These are phyloP conservation scores for Entoloma clypeatum DNA, from an alignment of 1,284 basidiomycete species.

Conservation along the genomic window DNA sequence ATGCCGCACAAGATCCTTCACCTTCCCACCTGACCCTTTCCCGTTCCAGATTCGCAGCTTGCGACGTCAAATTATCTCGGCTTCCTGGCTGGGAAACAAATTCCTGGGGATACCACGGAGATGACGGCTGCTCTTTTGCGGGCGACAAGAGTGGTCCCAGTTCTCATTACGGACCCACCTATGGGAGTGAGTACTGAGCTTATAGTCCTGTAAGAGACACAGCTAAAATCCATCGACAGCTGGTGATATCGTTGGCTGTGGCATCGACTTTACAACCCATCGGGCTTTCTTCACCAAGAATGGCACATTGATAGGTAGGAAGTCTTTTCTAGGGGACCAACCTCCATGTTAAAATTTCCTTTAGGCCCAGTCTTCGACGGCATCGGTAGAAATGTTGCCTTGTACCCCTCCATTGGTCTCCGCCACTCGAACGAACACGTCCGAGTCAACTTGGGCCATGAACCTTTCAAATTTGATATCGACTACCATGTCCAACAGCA, in stretches of 20 bases:
- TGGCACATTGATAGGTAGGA: slow-evolving; percentile 69
- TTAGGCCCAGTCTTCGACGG: slow-evolving; percentile 69
- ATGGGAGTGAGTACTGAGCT: slow-evolving; percentile 53
- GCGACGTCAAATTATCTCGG: slow-evolving; percentile 61
- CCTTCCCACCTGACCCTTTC: slow-evolving; percentile 11
- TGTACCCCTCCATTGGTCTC: slow-evolving; percentile 87
- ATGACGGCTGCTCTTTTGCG: slow-evolving; percentile 80
- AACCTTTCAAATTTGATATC: slow-evolving; percentile 85
- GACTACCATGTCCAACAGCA: slow-evolving; percentile 72
- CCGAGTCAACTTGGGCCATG: slow-evolving; percentile 82
- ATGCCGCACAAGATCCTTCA: slow-evolving; percentile 18
- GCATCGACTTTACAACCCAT: slow-evolving; percentile 80
- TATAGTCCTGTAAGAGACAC: slow-evolving; percentile 4
- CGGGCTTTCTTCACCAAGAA: slow-evolving; percentile 90
- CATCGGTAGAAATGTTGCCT: slow-evolving; percentile 56
- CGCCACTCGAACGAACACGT: slow-evolving; percentile 72
- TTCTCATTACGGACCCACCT: slow-evolving; percentile 76
- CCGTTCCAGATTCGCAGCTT: slow-evolving; percentile 41
- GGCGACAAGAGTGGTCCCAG: slow-evolving; percentile 67
- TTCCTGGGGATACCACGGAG: slow-evolving; percentile 95
- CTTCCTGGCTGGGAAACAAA: slow-evolving; percentile 87
- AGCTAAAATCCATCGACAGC: slow-evolving; percentile 38
- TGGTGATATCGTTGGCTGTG: slow-evolving; percentile 85
- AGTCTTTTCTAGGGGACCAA: slow-evolving; percentile 3
- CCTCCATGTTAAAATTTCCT: slow-evolving; percentile 6